Percentiles rank a stretch among this genome's conserved stretches.
Evolutionary conservation across 148 eudicot genomes (phyloP).

Genomic region (Silene latifolia): DNA sequence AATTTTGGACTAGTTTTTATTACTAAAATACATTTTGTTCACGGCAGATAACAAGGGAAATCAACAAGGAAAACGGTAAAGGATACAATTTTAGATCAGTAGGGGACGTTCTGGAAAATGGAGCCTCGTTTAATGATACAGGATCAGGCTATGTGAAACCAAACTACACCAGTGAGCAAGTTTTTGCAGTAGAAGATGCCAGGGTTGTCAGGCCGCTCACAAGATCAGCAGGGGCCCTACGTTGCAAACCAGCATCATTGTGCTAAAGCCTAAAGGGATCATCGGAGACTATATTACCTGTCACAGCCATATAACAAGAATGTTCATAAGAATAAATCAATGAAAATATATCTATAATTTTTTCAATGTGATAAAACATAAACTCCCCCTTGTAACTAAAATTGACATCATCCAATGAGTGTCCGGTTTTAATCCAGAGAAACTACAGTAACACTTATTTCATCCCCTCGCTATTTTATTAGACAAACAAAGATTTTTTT

Average conservation of each 20-base stretch:
- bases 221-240: constrained; percentile 59
- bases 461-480: background rate
- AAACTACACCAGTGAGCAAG: constrained; percentile 45
- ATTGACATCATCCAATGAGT: background rate
- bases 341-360: background rate
- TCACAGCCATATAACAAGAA: background rate
- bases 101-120: constrained; percentile 67
- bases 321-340: background rate
- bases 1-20: background rate
- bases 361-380: background rate
- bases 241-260: constrained; percentile 39
- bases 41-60: constrained; percentile 51
- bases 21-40: background rate
- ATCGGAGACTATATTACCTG: background rate
- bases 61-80: constrained; percentile 22
- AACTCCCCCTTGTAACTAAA: background rate
- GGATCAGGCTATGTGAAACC: constrained; percentile 43
- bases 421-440: background rate
- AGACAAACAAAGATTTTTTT: background rate
- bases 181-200: constrained; percentile 53
- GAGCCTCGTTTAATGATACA: constrained; percentile 54
- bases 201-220: constrained; percentile 51
- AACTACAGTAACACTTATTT: background rate
- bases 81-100: constrained; percentile 48
- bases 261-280: constrained; percentile 47